Conservation (phyloP, 768 basidiomycete genomes). For the Boletus rubescentipes region DNA sequence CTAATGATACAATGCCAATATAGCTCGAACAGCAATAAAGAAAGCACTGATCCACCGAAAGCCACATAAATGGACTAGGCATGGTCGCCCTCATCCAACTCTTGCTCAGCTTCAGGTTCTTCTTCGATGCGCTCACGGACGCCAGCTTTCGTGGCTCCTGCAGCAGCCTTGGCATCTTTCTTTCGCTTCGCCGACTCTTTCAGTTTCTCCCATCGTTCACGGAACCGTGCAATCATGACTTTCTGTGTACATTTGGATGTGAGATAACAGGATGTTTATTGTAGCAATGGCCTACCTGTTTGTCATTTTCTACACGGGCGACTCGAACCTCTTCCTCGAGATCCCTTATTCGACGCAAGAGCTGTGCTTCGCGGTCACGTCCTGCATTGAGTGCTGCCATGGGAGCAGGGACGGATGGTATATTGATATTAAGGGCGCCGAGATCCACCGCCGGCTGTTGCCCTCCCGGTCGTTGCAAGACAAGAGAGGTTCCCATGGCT, state of each 20-base stretch:
- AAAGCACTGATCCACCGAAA: neutral
- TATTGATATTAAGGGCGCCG: constrained; percentile 55
- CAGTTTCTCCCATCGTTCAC: constrained; percentile 86
- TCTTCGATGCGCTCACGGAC: constrained; percentile 70
- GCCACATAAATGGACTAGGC: neutral
- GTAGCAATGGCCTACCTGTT: constrained; percentile 54
- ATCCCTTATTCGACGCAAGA: constrained; percentile 59
- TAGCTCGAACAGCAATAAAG: neutral
- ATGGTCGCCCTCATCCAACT: constrained; percentile 33
- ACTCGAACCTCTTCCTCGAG: constrained; percentile 74
- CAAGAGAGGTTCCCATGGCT: constrained; percentile 68
- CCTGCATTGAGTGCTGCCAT: constrained; percentile 51
- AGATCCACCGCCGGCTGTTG: constrained; percentile 49
- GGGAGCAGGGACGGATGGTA: constrained; percentile 46
- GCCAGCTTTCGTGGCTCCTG: constrained; percentile 42
- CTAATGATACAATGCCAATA: constrained; percentile 15
- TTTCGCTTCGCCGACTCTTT: constrained; percentile 87
- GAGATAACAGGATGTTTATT: constrained; percentile 8
- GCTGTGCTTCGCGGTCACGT: constrained; percentile 55
- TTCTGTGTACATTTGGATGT: constrained; percentile 48
- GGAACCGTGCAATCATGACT: constrained; percentile 78
- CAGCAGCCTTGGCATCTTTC: constrained; percentile 66
- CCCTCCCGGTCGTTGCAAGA: constrained; percentile 46
- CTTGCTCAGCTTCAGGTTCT: constrained; percentile 67
- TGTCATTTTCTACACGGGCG: constrained; percentile 72